Conservation (phyloP, 1,284 basidiomycete species). For the Moesziomyces antarcticus region DNA sequence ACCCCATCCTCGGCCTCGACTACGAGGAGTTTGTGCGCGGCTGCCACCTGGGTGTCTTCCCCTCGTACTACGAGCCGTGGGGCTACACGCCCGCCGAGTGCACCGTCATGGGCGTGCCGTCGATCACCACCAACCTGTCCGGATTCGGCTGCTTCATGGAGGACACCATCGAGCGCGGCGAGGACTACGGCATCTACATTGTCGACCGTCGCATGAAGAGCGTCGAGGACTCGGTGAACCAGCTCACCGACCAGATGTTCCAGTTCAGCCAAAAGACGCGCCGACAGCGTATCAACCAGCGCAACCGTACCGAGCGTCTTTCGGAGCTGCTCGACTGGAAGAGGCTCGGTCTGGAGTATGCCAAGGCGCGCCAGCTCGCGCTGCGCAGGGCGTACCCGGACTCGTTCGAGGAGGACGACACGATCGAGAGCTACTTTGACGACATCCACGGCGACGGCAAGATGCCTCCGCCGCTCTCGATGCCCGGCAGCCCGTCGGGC, state of each 20-base stretch:
- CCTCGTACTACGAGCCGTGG: slow-evolving; percentile 93
- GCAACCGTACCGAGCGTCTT: slow-evolving; percentile 86
- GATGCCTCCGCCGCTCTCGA: slow-evolving; percentile 76
- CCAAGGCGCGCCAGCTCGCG: slow-evolving; percentile 91
- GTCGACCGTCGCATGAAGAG: slow-evolving; percentile 90
- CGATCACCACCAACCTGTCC: slow-evolving; percentile 94
- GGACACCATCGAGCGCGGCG: slow-evolving; percentile 86
- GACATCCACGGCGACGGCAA: slow-evolving; percentile 74
- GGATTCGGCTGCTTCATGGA: slow-evolving; percentile 99
- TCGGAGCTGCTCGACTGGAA: slow-evolving; percentile 95
- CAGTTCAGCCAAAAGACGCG: slow-evolving; percentile 86
- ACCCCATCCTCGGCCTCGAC: slow-evolving; percentile 94
- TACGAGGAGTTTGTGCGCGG: slow-evolving; percentile 99
- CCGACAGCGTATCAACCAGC: slow-evolving; percentile 95
- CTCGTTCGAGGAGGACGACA: slow-evolving; percentile 77
- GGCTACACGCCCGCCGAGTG: slow-evolving; percentile 77
- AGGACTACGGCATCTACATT: slow-evolving; percentile 79
- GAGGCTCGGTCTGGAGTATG: slow-evolving; percentile 94
- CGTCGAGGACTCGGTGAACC: slow-evolving; percentile 88
- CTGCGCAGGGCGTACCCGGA: slow-evolving; percentile 94
- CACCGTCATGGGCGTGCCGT: slow-evolving; percentile 92
- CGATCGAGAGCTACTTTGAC: slow-evolving; percentile 73
- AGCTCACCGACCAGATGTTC: slow-evolving; percentile 69
- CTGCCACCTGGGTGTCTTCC: slow-evolving; percentile 97
- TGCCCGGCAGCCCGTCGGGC: slow-evolving; percentile 81